Evolutionary conservation across 768 basidiomycete species (phyloP).

Genomic region (Gloeophyllum trabeum): DNA sequence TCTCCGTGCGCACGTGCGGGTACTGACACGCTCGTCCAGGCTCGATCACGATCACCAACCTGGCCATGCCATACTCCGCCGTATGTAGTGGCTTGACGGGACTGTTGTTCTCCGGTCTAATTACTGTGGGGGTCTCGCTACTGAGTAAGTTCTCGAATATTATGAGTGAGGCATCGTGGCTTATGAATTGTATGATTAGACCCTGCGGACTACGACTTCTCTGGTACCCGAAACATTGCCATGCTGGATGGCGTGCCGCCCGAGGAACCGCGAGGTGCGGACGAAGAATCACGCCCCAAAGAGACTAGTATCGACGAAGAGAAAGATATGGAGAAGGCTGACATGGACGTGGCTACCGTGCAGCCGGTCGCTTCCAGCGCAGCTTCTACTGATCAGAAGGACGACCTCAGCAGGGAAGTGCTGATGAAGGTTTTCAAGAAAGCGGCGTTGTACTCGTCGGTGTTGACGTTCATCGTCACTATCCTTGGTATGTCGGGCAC

Average conservation of each 20-base stretch:
- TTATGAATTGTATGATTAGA: conserved; percentile 8
- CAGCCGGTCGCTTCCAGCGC: neutral
- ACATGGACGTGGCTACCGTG: neutral
- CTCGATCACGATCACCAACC: conserved; percentile 20
- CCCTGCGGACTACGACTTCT: conserved; percentile 23
- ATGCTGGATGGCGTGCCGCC: conserved; percentile 11
- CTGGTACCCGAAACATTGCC: conserved; percentile 20
- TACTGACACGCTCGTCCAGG: conserved; percentile 8
- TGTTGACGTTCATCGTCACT: conserved; percentile 15
- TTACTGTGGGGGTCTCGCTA: conserved; percentile 19
- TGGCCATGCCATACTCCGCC: conserved; percentile 22
- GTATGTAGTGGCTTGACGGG: conserved; percentile 22
- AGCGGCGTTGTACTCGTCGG: conserved; percentile 18
- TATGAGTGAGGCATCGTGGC: neutral
- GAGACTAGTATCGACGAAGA: neutral
- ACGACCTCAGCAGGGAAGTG: conserved; percentile 2
- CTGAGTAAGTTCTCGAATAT: conserved; percentile 12
- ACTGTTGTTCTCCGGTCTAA: conserved; percentile 17
- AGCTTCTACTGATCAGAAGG: neutral
- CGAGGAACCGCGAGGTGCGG: neutral
- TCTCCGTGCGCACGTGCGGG: neutral
- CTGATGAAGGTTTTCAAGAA: conserved; percentile 16
- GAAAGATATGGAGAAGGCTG: neutral
- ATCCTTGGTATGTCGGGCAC: conserved; percentile 13
- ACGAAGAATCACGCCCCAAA: neutral